These are phyloP conservation scores for Hypomyces rosellus DNA, from an alignment of 2,329 filamentous ascomycete genomes.

Conservation along the genomic window DNA sequence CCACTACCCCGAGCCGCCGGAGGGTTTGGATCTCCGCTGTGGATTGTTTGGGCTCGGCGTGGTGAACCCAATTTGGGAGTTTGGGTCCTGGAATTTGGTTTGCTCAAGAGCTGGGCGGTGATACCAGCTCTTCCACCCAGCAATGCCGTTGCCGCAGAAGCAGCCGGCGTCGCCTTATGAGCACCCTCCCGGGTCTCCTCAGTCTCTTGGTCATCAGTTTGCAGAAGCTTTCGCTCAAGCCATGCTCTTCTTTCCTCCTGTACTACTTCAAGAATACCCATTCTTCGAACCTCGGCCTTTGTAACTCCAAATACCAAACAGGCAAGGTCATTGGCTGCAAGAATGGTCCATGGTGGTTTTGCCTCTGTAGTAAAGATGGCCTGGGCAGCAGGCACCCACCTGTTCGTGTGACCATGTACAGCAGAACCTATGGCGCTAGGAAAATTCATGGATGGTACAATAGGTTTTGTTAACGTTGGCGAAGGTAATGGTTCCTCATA, in stretches of 20 bases:
- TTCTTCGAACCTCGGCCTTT: constrained; percentile 86
- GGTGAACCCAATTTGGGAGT: constrained; percentile 42
- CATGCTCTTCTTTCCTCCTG: constrained; percentile 82
- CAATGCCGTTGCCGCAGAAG: constrained; percentile 42
- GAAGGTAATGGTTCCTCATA: constrained; percentile 36
- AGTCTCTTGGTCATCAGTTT: constrained; percentile 34
- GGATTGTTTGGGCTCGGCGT: constrained; percentile 59
- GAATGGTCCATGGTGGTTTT: constrained; percentile 86
- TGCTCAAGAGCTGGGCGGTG: constrained; percentile 81
- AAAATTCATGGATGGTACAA: constrained; percentile 35
- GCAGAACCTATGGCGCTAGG: constrained; percentile 47
- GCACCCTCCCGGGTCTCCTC: constrained; percentile 25
- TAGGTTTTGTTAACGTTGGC: constrained; percentile 35
- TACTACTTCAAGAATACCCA: constrained; percentile 93
- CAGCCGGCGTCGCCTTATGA: constrained; percentile 29
- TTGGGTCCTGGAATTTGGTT: constrained; percentile 58
- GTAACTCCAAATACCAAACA: constrained; percentile 99
- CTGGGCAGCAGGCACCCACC: constrained; percentile 86
- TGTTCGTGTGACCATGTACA: constrained; percentile 81
- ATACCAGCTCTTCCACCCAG: constrained; percentile 70
- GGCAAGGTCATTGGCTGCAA: constrained; percentile 91
- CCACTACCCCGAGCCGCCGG: constrained; percentile 47
- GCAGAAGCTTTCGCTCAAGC: constrained; percentile 77
- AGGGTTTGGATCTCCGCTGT: constrained; percentile 48
- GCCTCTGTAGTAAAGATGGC: constrained; percentile 97